Percentiles rank a stretch among this genome's conserved stretches.
Evolutionary conservation across 192 early-diverging fungal genomes (phyloP).

Genomic region (Martensiomyces pterosporus): DNA sequence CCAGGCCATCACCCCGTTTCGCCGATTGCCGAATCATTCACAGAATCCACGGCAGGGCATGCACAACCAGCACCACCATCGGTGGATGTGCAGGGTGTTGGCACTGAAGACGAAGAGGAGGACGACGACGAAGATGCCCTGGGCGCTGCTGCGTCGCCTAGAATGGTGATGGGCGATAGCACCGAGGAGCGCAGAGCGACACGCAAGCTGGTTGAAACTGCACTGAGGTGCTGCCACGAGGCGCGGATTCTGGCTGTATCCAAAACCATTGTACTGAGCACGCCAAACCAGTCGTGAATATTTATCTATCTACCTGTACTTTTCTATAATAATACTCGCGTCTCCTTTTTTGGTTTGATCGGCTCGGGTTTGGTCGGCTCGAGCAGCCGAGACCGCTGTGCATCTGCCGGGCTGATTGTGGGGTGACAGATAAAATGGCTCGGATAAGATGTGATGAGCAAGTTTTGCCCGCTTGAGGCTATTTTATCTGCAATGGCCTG

Average conservation of each 20-base stretch:
- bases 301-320: not conserved
- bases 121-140: constrained; percentile 4
- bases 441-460: too few species aligned
- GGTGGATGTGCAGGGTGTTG: not conserved
- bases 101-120: constrained; percentile 5
- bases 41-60: not conserved
- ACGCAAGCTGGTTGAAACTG: constrained; percentile 33
- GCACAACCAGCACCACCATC: not conserved
- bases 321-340: constrained; percentile 7
- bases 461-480: too few species aligned
- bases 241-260: constrained; percentile 19
- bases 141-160: not conserved
- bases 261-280: too few species aligned
- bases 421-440: too few species aligned
- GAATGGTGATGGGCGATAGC: not conserved
- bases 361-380: not conserved
- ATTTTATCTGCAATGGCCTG: too few species aligned
- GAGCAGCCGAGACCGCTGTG: too few species aligned
- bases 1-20: too few species aligned
- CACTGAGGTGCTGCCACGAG: constrained; percentile 37
- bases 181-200: constrained; percentile 30
- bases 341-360: not conserved
- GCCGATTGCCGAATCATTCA: not conserved
- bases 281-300: too few species aligned
- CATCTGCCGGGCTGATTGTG: too few species aligned